Evolutionary conservation across 73 alveolate species (phyloP).

Genomic region (Blepharisma stoltei): DNA sequence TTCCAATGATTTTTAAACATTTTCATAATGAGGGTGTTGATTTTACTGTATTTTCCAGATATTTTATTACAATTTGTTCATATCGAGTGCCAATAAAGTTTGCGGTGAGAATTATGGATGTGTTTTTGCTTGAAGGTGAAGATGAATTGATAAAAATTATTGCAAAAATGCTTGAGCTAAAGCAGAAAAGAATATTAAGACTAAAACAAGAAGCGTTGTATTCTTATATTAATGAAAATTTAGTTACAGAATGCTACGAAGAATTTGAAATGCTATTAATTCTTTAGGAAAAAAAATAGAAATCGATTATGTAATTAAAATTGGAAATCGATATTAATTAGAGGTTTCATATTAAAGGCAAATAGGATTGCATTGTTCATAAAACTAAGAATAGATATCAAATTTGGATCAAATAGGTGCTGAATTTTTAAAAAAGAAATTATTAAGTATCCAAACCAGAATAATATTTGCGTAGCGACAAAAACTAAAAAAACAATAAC

Average conservation of each 20-base stretch:
- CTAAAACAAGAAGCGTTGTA: background rate
- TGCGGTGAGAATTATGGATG: slow-evolving; percentile 18
- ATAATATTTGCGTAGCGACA: too few relatives aligned
- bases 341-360: too few relatives aligned
- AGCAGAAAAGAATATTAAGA: background rate
- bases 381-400: too few relatives aligned
- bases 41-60: background rate
- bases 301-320: too few relatives aligned
- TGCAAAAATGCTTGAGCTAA: background rate
- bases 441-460: too few relatives aligned
- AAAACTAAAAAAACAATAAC: too few relatives aligned
- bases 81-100: background rate
- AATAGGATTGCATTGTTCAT: too few relatives aligned
- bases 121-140: slow-evolving; percentile 20
- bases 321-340: too few relatives aligned
- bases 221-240: background rate
- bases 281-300: background rate
- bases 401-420: too few relatives aligned
- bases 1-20: background rate
- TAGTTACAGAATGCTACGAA: slow-evolving; percentile 21
- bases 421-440: too few relatives aligned
- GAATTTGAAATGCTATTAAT: background rate
- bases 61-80: background rate
- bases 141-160: background rate
- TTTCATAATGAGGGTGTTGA: background rate